Evolutionary conservation across 371 early-diverging fungal species (phyloP).

Genomic region (Zopfochytrium polystomum): DNA sequence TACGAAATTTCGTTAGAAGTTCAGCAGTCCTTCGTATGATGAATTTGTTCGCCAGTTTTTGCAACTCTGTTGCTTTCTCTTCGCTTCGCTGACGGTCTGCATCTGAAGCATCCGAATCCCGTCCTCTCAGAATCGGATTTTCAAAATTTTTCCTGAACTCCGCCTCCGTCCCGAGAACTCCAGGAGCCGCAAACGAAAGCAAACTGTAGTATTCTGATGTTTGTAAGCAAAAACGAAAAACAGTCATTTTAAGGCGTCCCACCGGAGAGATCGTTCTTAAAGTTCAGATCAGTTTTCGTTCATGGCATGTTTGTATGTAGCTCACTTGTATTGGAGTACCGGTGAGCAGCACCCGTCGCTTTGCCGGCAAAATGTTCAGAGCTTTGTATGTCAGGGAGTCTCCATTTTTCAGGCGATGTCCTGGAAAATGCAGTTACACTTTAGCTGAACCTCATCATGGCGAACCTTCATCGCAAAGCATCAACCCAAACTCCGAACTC

Average conservation of each 20-base stretch:
- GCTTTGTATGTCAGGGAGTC: slow-evolving; percentile 84
- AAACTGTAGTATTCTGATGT: slow-evolving; percentile 84
- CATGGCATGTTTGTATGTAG: not conserved
- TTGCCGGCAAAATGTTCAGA: slow-evolving; percentile 77
- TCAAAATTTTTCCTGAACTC: slow-evolving; percentile 93
- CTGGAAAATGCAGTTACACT: slow-evolving; percentile 12
- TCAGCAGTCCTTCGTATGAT: slow-evolving; percentile 95
- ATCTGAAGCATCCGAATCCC: slow-evolving; percentile 87
- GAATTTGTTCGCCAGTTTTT: slow-evolving; percentile 82
- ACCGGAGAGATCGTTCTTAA: slow-evolving; percentile 78
- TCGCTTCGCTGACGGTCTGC: slow-evolving; percentile 78
- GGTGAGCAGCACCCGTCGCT: slow-evolving; percentile 86
- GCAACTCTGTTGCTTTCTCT: slow-evolving; percentile 78
- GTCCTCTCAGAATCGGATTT: slow-evolving; percentile 87
- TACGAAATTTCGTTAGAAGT: slow-evolving; percentile 89
- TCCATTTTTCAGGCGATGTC: slow-evolving; percentile 94
- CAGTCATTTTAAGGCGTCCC: not conserved
- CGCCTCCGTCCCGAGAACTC: slow-evolving; percentile 84
- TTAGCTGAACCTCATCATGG: not conserved
- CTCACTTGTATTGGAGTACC: slow-evolving; percentile 95
- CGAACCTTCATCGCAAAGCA: slow-evolving; percentile 90
- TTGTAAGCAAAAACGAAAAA: not conserved
- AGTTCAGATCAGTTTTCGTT: not conserved
- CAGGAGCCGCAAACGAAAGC: slow-evolving; percentile 92
- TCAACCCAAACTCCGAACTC: slow-evolving; percentile 82